phyloP scores from a whole-genome alignment of 1,139 yeast genomes.

The Waltiozyma sp. region DNA sequence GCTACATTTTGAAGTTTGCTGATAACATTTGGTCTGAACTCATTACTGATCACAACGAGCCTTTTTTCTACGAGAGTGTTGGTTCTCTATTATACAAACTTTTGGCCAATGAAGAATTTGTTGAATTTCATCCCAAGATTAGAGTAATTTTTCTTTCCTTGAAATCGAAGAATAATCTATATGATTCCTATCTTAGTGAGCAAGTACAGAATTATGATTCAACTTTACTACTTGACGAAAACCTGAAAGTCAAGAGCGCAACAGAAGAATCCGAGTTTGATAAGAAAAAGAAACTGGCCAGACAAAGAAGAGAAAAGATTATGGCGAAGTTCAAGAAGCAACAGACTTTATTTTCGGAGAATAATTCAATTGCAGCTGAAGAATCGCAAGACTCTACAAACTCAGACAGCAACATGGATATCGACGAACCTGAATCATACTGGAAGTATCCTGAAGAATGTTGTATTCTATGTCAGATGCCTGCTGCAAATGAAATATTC shows the following conservation, averaged over 20 bases:
- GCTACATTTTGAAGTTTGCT: conserved; percentile 9
- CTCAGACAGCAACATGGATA: conserved; percentile 10
- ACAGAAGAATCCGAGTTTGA: conserved; percentile 32
- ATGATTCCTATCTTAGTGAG: conserved; percentile 21
- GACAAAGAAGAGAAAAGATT: conserved; percentile 59
- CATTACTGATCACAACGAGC: conserved; percentile 26
- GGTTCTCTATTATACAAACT: conserved; percentile 35
- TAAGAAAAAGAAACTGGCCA: conserved; percentile 57
- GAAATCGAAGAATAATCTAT: conserved; percentile 18
- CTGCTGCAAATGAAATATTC: conserved; percentile 57
- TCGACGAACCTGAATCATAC: conserved; percentile 17
- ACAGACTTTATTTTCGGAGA: conserved; percentile 58
- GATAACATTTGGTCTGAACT: conserved; percentile 25
- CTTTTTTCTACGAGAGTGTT: conserved; percentile 30
- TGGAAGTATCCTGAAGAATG: conserved; percentile 75
- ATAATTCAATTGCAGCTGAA: conserved; percentile 26
- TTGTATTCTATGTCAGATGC: conserved; percentile 85
- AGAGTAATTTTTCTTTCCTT: conserved; percentile 40
- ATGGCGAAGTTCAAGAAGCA: conserved; percentile 72
- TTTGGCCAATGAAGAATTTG: conserved; percentile 30
- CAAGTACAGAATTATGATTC: conserved; percentile 24
- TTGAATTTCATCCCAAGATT: conserved; percentile 38
- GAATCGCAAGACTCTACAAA: conserved; percentile 27
- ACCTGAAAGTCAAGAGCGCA: conserved; percentile 7
- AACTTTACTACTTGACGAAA: conserved; percentile 13